Evolutionary conservation across 306 rosid genomes (phyloP), one percentile per base, ranked within the genome.

Genomic region (Malus fusca): DNA sequence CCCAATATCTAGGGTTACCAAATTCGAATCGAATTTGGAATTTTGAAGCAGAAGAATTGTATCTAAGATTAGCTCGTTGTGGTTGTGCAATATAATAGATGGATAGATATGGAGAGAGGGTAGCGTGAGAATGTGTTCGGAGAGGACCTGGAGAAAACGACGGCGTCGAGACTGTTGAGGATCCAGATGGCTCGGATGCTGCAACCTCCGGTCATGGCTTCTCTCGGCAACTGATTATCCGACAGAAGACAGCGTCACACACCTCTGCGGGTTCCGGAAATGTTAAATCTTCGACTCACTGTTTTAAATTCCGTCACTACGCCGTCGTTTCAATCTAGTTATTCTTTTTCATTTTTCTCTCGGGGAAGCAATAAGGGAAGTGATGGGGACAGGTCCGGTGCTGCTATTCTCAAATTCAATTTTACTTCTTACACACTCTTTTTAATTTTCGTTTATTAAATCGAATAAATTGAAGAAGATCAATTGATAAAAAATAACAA

Each of bases 171-270:
- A 86, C 83, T 87, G 87, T 89, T 92, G 76, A 95, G 90, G 90
- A 95, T 89, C 98, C 98, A 95, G 80, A 95, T 85, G 56, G 93
- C 97, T 88, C 97, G 92, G 76, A 88, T 72, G 83, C 96, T 85
- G 78, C 97, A 92, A 59, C 96, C 91, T 26, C 80, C 71, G 74
- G 88, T 60, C 96, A 95, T 92, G 76, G 85, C 89, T 85, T 68
- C 58, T 42, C 56, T 78, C 66, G 6, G n/a, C 65, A 35, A 8
- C 67, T 8, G 66, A 52, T 25, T 37, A 26, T 19, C 19, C 26
- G 14, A 7, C 42, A 7, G 42, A 35, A 71, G 21, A 71, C 5
- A 71, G 28, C 3, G 2, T 12, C 3, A 26, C 21, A 5, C 19
- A 28, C n/a, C 33, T 28, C 33, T 7, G 22, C 31, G 33, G 66